Percentiles rank a stretch among this genome's conserved stretches.
phyloP scores from a whole-genome alignment of 768 basidiomycete species.

The Clitopilus hobsonii region DNA sequence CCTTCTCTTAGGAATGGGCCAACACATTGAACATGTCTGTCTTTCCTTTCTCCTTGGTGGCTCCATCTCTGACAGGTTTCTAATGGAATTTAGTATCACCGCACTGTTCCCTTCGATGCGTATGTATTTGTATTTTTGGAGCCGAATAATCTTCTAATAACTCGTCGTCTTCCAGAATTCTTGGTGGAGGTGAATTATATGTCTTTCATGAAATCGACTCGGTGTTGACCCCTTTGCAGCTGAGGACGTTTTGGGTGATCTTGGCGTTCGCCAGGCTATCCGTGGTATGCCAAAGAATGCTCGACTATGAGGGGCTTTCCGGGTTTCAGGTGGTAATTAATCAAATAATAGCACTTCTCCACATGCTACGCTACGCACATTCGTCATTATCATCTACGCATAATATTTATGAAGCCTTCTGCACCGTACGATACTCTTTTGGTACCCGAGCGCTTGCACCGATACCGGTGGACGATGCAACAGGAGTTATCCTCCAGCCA shows the following conservation, averaged over 20 bases:
- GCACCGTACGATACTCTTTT: conserved; percentile 16
- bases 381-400: neutral
- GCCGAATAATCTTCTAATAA: neutral
- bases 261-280: conserved; percentile 80
- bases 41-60: neutral
- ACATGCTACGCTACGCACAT: neutral
- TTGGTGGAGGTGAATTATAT: conserved; percentile 53
- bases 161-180: conserved; percentile 29
- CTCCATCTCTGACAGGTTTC: conserved; percentile 16
- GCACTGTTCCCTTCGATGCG: conserved; percentile 64
- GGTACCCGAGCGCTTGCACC: conserved; percentile 14
- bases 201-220: neutral
- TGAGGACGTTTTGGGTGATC: conserved; percentile 76
- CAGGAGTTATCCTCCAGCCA: conserved; percentile 40
- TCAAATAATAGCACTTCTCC: neutral
- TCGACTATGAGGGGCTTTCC: conserved; percentile 46
- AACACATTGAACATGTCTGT: conserved; percentile 61
- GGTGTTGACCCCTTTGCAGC: conserved; percentile 29
- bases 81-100: conserved; percentile 42
- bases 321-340: conserved; percentile 1
- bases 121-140: conserved; percentile 19
- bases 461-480: conserved; percentile 33
- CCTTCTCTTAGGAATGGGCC: conserved; percentile 45
- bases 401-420: conserved; percentile 11
- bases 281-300: conserved; percentile 70